Evolutionary conservation across 345 rosid genomes (phyloP), one percentile per base, ranked within the genome.

Genomic region (Barbarea vulgaris): DNA sequence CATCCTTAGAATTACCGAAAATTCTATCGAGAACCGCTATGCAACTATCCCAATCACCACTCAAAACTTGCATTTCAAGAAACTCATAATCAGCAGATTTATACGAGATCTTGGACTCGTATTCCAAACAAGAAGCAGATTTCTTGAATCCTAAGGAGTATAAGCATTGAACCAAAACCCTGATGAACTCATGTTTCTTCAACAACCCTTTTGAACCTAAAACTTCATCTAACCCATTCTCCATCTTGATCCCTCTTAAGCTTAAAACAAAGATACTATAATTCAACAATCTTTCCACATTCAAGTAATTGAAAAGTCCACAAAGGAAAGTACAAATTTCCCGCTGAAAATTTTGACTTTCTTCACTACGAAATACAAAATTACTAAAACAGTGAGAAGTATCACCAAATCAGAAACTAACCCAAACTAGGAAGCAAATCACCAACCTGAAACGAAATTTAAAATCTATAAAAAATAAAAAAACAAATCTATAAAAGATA

Each of bases 41-140:
- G 76, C 87, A 94, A 56, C 75, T 79, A 69, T 88, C 88, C 96
- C 96, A 94, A 50, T 85, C 73, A 9, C 96, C 97, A 48, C 70
- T 70, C 47, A 84, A 80, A 69, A 87, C 82, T 78, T 85, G 87
- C 22, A 77, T 80, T 77, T 90, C 96, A 65, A 91, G 81, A 84
- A 77, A 41, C 57, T 82, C 84, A 63, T 82, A 76, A 41, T 85
- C 85, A 18, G 51, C 28, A 3, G 90, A 83, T 69, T 85, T 87
- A 74, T 65, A 83, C 5, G 68, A 74, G 63, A 89, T 53, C 37
- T 86, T 83, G 0, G 96, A 91, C 81, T 94, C 97, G 0, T 25
- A 48, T 75, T 94, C 97, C 71, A 91, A 60, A 74, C 84, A 82
- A 41, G 86, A 84, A 70, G 91, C 97, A 10, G 96, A 88, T 47